Evolutionary conservation across 495 filamentous ascomycete species (phyloP).

Genomic region (Penicilliopsis zonata): DNA sequence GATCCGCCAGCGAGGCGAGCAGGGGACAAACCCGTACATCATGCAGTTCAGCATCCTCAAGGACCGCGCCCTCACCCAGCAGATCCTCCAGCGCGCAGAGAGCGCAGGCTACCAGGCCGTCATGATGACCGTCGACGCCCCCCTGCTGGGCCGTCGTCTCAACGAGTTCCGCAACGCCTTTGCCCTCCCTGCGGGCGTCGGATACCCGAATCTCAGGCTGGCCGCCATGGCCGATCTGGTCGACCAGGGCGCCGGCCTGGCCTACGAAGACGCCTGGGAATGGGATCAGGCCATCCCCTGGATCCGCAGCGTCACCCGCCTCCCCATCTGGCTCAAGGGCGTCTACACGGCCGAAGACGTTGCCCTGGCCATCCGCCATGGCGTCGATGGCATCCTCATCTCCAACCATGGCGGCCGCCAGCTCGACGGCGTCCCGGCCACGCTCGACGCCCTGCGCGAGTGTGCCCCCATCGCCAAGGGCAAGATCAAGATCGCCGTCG

Average conservation of each 20-base stretch:
- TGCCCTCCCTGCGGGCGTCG: constrained; percentile 22
- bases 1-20: constrained; percentile 21
- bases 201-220: constrained; percentile 9
- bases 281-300: constrained; percentile 80
- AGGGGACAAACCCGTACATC: constrained; percentile 35
- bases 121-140: constrained; percentile 90
- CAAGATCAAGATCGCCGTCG: constrained; percentile 70
- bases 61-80: constrained; percentile 73
- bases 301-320: constrained; percentile 72
- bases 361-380: constrained; percentile 58
- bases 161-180: constrained; percentile 35
- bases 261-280: constrained; percentile 4
- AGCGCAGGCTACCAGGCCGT: constrained; percentile 79
- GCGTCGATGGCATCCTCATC: constrained; percentile 76
- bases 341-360: constrained; percentile 74
- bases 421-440: constrained; percentile 75
- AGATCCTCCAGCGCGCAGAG: constrained; percentile 80
- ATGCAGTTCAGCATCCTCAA: constrained; percentile 91
- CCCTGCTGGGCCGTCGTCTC: constrained; percentile 56
- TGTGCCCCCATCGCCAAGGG: constrained; percentile 75
- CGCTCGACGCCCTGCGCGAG: constrained; percentile 75
- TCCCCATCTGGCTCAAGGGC: constrained; percentile 91
- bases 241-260: constrained; percentile 15
- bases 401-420: constrained; percentile 92
- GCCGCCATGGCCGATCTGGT: constrained; percentile 8